Evolutionary conservation across 2,329 filamentous ascomycete species (phyloP).

Genomic region (Aureobasidium sp.): DNA sequence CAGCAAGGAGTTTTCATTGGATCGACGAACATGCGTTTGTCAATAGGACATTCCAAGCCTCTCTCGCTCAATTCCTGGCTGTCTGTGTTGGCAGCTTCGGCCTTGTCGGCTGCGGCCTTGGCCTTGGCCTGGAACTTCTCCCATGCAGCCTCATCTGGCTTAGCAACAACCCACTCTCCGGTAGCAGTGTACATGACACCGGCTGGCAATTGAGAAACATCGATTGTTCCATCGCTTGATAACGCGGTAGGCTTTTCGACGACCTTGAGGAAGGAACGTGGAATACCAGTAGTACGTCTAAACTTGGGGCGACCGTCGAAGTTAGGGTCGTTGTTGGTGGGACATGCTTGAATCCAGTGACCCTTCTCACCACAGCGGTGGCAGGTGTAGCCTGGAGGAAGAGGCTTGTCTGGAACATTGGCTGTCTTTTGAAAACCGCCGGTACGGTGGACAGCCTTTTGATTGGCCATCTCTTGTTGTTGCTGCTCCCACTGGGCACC

Average conservation of each 20-base stretch:
- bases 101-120: conserved; percentile 72
- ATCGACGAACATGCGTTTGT: conserved; percentile 97
- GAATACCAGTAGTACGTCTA: conserved; percentile 94
- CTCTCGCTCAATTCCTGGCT: conserved; percentile 83
- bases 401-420: conserved; percentile 85
- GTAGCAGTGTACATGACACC: conserved; percentile 97
- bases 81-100: conserved; percentile 64
- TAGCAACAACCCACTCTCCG: conserved; percentile 93
- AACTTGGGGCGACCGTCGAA: conserved; percentile 90
- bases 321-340: conserved; percentile 95
- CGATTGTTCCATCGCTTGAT: conserved; percentile 65
- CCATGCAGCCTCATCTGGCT: conserved; percentile 93
- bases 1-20: conserved; percentile 99
- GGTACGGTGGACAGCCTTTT: conserved; percentile 37
- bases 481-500: conserved; percentile 89
- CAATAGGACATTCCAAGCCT: conserved; percentile 87
- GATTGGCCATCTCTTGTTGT: conserved; percentile 82
- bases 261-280: conserved; percentile 88
- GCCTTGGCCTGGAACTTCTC: conserved; percentile 94
- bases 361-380: conserved; percentile 93
- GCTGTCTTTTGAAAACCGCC: conserved; percentile 51
- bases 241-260: conserved; percentile 82
- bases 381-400: conserved; percentile 89
- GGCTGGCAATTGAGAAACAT: conserved; percentile 72
- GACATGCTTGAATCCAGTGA: conserved; percentile 98